Evolutionary conservation across 169 alveolate genomes (phyloP), one percentile per base, ranked within the genome.

Genomic region (Plasmodium coatneyi): DNA sequence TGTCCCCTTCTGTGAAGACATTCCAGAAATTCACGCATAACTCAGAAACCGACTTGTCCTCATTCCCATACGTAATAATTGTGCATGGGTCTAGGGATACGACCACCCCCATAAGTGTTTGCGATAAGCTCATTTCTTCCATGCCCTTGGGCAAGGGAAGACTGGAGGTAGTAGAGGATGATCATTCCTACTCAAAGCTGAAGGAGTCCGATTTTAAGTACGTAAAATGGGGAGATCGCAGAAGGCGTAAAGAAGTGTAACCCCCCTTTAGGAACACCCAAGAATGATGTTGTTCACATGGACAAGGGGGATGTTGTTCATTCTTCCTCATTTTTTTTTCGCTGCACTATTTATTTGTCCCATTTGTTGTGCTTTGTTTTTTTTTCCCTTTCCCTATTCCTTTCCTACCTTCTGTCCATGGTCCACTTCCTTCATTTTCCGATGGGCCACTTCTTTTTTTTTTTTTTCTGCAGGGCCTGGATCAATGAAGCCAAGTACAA

Each of bases 21-120:
- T 87, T 87, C 81, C 93, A 87, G 56, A 87, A 87, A 87, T 87
- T 87, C 49, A 87, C 93, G 28, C 93, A 87, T 22, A 87, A 87
- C 74, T 56, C 60, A 87, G 89, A 71, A 39, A 41, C 82, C 30
- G 93, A 87, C 49, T 46, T 87, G 71, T 87, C 93, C 49, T 36
- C 89, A 25, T 87, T 87, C 34, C 93, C 93, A 28, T 87, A 87
- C 71, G 93, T 87, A 54, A 87, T 87, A 87, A 87, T 87, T 78
- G 90, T 87, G n/a, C 80, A 79, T 80, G 93, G 93, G 16, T 87
- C 93, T 30, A 80, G 82, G 41, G 93, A 87, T 22, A 87, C 46
- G 3, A 79, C 84, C 80, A 87, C 93, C 43, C 71, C 93, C 46
- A 52, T 60, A 25, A 78, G 82, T 7, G 71, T 70, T 60, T 87